phyloP scores from a whole-genome alignment of 1,139 yeast genomes.

The Yamadazyma dendronema region DNA sequence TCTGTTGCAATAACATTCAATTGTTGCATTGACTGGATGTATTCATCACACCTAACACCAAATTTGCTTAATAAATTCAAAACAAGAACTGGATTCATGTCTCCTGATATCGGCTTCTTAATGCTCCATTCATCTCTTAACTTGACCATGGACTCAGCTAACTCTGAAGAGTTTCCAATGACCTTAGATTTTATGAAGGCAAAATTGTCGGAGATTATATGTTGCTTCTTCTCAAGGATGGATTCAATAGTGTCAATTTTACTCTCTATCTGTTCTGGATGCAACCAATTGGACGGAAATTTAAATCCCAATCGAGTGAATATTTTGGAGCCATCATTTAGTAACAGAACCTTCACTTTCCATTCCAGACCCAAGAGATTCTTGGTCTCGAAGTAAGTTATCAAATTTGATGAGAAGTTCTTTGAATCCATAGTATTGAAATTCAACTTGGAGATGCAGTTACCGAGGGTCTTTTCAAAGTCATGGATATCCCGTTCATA shows the following conservation, averaged over 20 bases:
- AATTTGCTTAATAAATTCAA: constrained; percentile 44
- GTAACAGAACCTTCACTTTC: constrained; percentile 23
- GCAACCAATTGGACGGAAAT: constrained; percentile 57
- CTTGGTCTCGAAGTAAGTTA: constrained; percentile 13
- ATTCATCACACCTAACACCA: constrained; percentile 25
- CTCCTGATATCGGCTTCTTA: constrained; percentile 36
- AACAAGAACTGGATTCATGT: constrained; percentile 49
- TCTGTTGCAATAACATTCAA: constrained; percentile 33
- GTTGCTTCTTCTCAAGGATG: constrained; percentile 36
- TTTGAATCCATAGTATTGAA: constrained; percentile 14
- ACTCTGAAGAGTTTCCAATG: constrained; percentile 37
- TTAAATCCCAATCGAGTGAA: constrained; percentile 28
- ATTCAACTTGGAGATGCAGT: constrained; percentile 5
- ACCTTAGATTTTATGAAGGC: constrained; percentile 44
- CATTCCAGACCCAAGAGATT: constrained; percentile 21
- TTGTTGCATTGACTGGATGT: constrained; percentile 26
- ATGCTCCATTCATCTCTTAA: constrained; percentile 33
- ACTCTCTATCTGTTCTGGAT: constrained; percentile 61
- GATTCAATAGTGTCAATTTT: constrained; percentile 46
- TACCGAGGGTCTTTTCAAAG: constrained; percentile 5
- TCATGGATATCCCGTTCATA: constrained; percentile 15
- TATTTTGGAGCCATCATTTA: constrained; percentile 43
- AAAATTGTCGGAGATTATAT: constrained; percentile 40
- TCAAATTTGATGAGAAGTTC: constrained; percentile 10
- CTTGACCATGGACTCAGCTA: constrained; percentile 30